A percentile compares a stretch with the other conserved stretches of the same genome.
phyloP scores from a whole-genome alignment of 2,329 filamentous ascomycete species.

The Coniella vitis region DNA sequence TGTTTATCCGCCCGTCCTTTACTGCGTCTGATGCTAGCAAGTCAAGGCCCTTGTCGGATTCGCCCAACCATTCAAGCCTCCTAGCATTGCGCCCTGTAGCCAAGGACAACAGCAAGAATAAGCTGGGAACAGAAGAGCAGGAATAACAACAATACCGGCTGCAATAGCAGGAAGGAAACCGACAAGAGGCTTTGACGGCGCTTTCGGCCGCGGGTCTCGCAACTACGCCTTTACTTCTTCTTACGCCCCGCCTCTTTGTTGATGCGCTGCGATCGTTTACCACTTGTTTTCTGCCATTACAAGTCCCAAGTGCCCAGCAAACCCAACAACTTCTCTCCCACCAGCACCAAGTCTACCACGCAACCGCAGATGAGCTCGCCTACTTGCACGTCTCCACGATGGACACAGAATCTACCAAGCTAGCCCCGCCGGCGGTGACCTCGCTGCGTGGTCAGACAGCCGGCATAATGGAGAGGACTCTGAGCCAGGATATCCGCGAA shows the following conservation, averaged over 20 bases:
- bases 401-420: slow-evolving; percentile 36
- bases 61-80: too few relatives aligned
- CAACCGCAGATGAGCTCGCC: slow-evolving; percentile 28
- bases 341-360: slow-evolving; percentile 12
- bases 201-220: not conserved
- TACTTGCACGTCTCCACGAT: slow-evolving; percentile 32
- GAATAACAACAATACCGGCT: too few relatives aligned
- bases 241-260: slow-evolving; percentile 3
- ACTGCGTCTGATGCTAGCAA: too few relatives aligned
- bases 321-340: slow-evolving; percentile 8
- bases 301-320: slow-evolving; percentile 14
- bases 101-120: too few relatives aligned
- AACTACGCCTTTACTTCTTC: slow-evolving; percentile 12
- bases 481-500: slow-evolving; percentile 86
- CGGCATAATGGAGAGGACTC: slow-evolving; percentile 53
- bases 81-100: too few relatives aligned
- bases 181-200: not conserved
- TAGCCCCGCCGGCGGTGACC: slow-evolving; percentile 48
- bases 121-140: too few relatives aligned
- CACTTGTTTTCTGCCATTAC: slow-evolving; percentile 2
- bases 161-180: too few relatives aligned
- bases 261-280: slow-evolving; percentile 23
- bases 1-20: not conserved
- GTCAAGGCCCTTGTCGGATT: too few relatives aligned
- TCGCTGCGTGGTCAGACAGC: slow-evolving; percentile 44